Base-by-base conservation (phyloP, 2,329 filamentous ascomycete genomes). In the Atkinsonella texensis region DNA sequence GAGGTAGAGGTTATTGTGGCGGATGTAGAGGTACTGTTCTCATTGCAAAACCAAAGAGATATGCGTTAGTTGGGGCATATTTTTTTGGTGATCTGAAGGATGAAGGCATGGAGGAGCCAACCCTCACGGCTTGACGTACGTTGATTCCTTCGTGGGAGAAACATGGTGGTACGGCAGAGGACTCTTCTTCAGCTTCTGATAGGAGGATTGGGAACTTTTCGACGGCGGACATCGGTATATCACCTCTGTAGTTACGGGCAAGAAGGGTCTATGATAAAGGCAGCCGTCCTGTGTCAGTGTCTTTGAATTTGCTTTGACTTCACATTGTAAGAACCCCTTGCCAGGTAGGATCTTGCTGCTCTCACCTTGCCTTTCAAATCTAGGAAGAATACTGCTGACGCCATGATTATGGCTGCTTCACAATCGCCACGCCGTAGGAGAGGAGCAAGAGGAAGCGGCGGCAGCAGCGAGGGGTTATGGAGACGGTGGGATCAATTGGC, bases 131-230 rank as follows among this genome's bases (percentile, higher is more conserved):
- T 18, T 42, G 23, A 78, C 84, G 57, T 74, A 93, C 88, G 71
- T 98, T 98, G 75, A 98, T 95, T 68, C 93, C 93, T 73, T 98
- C 93, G 69, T 94, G 86, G 42, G 90, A 96, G 77, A 98, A 97
- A 72, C 93, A 98, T 57, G 93, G 93, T 51, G 93, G 89, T 2
- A 97, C 93, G 56, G 90, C 90, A 46, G 91, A 97, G 61, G 89
- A 95, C 70, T 98, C 93, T 81, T 98, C 93, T 83, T 98, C 93
- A 62, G 93, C 93, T 74, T 98, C 93, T 70, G 87, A 95, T 51
- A 98, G 83, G 54, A 98, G 85, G 61, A 95, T 75, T 43, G 93
- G 93, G 68, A 98, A 98, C 70, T 95, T 94, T 73, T 98, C 93
- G 63, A 98, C 93, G 38, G 93, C 93, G 53, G 89, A 95, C 93